A percentile compares a stretch with the other conserved stretches of the same genome.
These are phyloP conservation scores for Fusarium sp. DNA, from an alignment of 2,329 filamentous ascomycete genomes.

Conservation along the genomic window DNA sequence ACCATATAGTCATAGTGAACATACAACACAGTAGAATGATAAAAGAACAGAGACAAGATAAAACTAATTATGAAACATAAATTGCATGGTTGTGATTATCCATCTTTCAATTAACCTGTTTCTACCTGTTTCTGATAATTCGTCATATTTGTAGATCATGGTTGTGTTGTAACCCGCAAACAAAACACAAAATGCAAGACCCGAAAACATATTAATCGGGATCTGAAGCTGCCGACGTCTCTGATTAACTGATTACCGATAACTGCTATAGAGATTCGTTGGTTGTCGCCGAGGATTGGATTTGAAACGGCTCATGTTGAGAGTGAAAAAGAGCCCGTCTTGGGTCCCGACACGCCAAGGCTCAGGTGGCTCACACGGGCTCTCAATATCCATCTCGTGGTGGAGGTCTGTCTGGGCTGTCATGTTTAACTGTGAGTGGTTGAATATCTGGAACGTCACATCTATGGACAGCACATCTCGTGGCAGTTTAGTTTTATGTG, in stretches of 20 bases:
- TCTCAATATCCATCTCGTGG: conserved; percentile 4
- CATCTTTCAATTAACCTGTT: background rate
- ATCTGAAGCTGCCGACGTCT: conserved; percentile 31
- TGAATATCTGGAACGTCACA: background rate
- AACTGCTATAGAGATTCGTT: background rate
- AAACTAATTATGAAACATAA: conserved; percentile 15
- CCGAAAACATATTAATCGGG: conserved; percentile 17
- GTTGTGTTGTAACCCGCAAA: conserved; percentile 3
- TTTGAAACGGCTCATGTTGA: conserved; percentile 32
- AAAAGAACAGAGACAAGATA: background rate
- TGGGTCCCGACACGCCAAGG: conserved; percentile 27
- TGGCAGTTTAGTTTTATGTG: background rate
- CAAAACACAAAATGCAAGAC: conserved; percentile 13
- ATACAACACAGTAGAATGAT: conserved; percentile 12
- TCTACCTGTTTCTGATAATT: background rate
- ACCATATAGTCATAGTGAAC: conserved; percentile 5
- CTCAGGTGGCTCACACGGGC: conserved; percentile 23
- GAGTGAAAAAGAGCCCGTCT: conserved; percentile 12
- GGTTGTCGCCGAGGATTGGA: conserved; percentile 6
- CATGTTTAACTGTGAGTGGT: background rate
- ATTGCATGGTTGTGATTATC: conserved; percentile 8
- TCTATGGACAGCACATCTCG: background rate
- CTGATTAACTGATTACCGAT: conserved; percentile 3
- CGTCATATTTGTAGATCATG: conserved; percentile 25
- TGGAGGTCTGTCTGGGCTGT: conserved; percentile 15